Base-by-base conservation (phyloP, 2,329 filamentous ascomycete species). In the Pyrenophora teres region DNA sequence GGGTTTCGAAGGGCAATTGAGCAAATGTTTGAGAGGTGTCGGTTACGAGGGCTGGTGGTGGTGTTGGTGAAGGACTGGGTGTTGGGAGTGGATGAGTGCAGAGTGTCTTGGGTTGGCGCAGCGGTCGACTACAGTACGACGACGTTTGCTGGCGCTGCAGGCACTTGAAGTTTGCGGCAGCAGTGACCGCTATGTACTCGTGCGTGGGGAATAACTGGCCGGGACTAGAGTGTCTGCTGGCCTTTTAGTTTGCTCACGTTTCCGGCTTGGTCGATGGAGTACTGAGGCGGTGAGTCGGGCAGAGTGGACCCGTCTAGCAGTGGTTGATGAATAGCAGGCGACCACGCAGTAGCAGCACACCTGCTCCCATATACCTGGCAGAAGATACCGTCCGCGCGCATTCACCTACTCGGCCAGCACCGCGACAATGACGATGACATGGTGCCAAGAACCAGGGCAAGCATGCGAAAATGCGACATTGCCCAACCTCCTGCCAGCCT, bases 291-390 rank as follows among this genome's bases (percentile, higher is more conserved):
- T 70, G 65, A 65, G 60, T 62, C 42, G 52, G 50, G 52, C 49
- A 46, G 49, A 56, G 63, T 64, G 65, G 63, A 65, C 54, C 60
- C 51, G 45, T 50, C 54, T 40, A 44, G 50, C 27, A 30, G 50
- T 52, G 46, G 50, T 57, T 38, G 62, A 62, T 68, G 67, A 66
- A 71, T 70, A 60, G 62, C 59, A 65, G 56, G 57, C 59, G 62
- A 62, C 62, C 69, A 70, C 68, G 68, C 59, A 62, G 68, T 61
- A 65, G 60, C 66, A 60, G 85, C 65, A 68, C 86, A 82, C 44
- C 85, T 65, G 51, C 83, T 75, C 64, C 87, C 67, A 19, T 85
- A 87, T 70, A 33, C 84, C 82, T 73, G 85, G 85, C 81, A 16
- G 85, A 79, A 85, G 86, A 78, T 30, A 68, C 0, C 83, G 78